These are phyloP conservation scores for Carex pumila DNA, from an alignment of 176 grass and related monocot species.

Conservation along the genomic window DNA sequence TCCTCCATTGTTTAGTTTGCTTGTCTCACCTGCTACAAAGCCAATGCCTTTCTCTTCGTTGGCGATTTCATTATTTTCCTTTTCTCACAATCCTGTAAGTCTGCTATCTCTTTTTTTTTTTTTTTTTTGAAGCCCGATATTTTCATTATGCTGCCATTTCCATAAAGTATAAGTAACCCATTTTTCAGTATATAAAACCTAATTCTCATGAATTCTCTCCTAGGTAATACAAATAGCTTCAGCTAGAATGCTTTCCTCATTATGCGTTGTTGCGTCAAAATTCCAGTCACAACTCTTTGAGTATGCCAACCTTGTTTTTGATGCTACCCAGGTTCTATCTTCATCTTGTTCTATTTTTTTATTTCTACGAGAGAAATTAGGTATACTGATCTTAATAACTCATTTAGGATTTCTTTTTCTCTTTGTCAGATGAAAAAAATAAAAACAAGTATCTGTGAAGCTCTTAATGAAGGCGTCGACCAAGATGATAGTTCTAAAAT, in stretches of 20 bases:
- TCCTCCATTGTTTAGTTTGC: slow-evolving; percentile 58
- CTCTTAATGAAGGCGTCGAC: slow-evolving; percentile 47
- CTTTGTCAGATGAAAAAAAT: slow-evolving; percentile 47
- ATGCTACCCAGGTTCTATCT: slow-evolving; percentile 54
- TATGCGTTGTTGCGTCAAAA: slow-evolving; percentile 60
- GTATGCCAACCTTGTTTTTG: slow-evolving; percentile 53
- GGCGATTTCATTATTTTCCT: slow-evolving; percentile 51
- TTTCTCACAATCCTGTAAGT: slow-evolving; percentile 50
- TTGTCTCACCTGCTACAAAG: slow-evolving; percentile 65
- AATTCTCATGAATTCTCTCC: slow-evolving; percentile 13
- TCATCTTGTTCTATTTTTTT: not conserved
- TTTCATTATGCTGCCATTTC: not conserved
- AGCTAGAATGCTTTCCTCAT: slow-evolving; percentile 51
- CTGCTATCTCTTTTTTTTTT: not conserved
- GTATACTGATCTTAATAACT: not conserved
- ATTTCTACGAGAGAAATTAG: not conserved
- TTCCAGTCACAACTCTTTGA: slow-evolving; percentile 50
- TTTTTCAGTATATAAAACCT: slow-evolving; percentile 13
- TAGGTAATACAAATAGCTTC: slow-evolving; percentile 74
- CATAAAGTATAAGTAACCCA: not conserved
- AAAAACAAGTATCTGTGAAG: slow-evolving; percentile 33
- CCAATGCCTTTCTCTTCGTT: slow-evolving; percentile 65
- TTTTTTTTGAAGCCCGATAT: not conserved
- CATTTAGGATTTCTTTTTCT: not conserved
- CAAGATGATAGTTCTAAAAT: slow-evolving; percentile 35